Evolutionary conservation across 2,329 filamentous ascomycete species (phyloP).

Genomic region (Cladosporium colombiae): DNA sequence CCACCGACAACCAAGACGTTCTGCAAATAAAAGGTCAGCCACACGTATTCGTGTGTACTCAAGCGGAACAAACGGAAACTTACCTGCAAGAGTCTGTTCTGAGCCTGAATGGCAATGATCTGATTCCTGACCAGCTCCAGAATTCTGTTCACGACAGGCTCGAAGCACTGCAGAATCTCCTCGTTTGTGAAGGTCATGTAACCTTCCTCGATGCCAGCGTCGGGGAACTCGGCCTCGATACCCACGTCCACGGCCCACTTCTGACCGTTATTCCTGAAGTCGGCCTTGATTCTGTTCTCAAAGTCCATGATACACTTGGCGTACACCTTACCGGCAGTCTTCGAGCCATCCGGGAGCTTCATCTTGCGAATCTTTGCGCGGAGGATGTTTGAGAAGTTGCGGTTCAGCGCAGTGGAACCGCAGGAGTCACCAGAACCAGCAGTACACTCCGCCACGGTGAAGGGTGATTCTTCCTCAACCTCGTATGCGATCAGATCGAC

Average conservation of each 20-base stretch:
- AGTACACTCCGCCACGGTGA: conserved; percentile 95
- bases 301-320: conserved; percentile 99
- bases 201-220: conserved; percentile 96
- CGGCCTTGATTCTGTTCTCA: conserved; percentile 98
- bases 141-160: conserved; percentile 96
- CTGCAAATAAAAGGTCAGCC: conserved; percentile 43
- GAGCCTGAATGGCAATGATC: conserved; percentile 97
- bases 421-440: conserved; percentile 97
- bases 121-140: conserved; percentile 95
- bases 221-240: conserved; percentile 96
- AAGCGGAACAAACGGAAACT: conserved; percentile 25
- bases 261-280: conserved; percentile 98
- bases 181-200: conserved; percentile 99
- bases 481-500: conserved; percentile 99
- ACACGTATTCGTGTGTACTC: neutral
- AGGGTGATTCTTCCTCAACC: conserved; percentile 95
- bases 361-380: conserved; percentile 98
- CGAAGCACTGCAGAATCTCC: conserved; percentile 97
- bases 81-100: conserved; percentile 85
- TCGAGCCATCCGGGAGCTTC: conserved; percentile 96
- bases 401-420: conserved; percentile 95
- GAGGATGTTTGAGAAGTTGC: conserved; percentile 97
- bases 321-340: conserved; percentile 96
- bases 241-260: conserved; percentile 98
- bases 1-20: conserved; percentile 97